Conservation (phyloP, 306 rosid genomes). For the Biancaea sappan region DNA sequence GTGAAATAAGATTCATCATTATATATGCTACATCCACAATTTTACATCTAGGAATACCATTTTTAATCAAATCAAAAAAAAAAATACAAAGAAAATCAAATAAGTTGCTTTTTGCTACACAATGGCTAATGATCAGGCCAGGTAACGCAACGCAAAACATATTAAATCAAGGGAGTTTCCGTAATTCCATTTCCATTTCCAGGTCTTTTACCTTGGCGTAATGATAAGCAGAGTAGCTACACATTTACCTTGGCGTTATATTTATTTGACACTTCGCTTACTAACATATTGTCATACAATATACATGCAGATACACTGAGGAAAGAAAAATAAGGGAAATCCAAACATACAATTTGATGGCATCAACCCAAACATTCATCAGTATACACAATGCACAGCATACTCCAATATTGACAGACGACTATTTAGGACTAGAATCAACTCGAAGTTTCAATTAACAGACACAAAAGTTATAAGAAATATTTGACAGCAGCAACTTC, state of each 20-base stretch:
- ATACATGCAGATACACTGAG: not conserved
- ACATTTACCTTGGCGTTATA: not conserved
- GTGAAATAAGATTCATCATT: not conserved
- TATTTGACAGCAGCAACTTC: not conserved
- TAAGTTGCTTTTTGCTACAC: not conserved
- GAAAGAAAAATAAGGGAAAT: not conserved
- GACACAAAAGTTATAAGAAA: not conserved
- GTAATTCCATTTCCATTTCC: not conserved
- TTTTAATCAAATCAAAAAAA: not conserved
- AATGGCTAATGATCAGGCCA: not conserved
- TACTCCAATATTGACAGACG: not conserved
- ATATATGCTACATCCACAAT: not conserved
- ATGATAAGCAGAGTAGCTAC: not conserved
- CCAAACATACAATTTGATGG: not conserved
- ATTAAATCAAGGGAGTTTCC: not conserved
- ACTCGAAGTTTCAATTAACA: not conserved
- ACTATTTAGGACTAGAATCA: not conserved
- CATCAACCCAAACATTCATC: not conserved
- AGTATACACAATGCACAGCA: not conserved
- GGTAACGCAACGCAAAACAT: slow-evolving; percentile 3
- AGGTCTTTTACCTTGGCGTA: not conserved
- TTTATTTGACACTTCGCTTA: not conserved
- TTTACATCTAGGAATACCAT: not conserved
- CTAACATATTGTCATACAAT: not conserved
- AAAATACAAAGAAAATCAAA: not conserved